Evolutionary conservation across 1,139 yeast genomes (phyloP), one percentile per base, ranked within the genome.

Genomic region (Protomyces inouyei): DNA sequence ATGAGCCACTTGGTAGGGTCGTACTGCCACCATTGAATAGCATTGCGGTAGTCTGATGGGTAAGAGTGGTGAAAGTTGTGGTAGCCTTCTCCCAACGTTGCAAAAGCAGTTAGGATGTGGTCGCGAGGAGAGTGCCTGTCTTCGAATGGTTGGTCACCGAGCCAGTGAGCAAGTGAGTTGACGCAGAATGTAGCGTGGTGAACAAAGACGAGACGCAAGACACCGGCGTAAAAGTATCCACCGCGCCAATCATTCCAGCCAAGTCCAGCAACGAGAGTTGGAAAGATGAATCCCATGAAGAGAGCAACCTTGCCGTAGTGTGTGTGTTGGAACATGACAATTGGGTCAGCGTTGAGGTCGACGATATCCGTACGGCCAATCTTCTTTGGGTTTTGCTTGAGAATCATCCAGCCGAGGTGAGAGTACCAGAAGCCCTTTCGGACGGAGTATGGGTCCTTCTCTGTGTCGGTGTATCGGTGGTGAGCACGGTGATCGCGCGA

Each of bases 141-240:
- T 76, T 93, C 64, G 73, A 93, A 93, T 53, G 98, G 98, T 79
- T 93, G 98, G 70, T 83, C 86, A 75, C 98, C 98, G 73, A 95
- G 87, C 96, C 96, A 92, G 79, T 93, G 98, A 61, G 98, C 98
- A 74, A 93, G 83, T 12, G 98, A 93, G 81, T 93, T 93, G 74
- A 93, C 97, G 78, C 98, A 93, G 84, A 93, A 93, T 51, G 98
- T 93, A 52, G 96, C 97, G 79, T 93, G 98, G 80, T 93, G 98
- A 70, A 92, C 93, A 72, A 84, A 79, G 73, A 86, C 86, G 66
- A 89, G 83, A 78, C 95, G 87, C 70, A 92, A 76, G 70, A 93
- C 79, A 72, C 98, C 98, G 38, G 89, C 97, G 75, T 90, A 93
- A 71, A 93, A 81, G 70, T 89, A 85, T 3, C 98, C 98, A 68